Conservation (phyloP, 148 eudicot genomes). For the Silene uniflora region DNA sequence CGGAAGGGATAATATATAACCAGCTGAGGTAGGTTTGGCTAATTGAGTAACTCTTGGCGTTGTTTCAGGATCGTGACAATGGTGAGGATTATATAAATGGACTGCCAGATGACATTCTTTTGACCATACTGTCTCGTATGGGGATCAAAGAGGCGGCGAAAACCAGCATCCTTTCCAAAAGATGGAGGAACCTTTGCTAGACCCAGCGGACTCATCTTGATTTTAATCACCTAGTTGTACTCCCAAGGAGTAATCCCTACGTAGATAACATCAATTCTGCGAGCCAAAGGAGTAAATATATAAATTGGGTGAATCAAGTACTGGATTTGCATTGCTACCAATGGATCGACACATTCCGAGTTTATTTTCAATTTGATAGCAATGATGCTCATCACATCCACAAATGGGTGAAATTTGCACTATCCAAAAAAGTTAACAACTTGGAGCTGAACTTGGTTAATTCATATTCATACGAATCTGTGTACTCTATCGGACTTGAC, state of each 20-base stretch:
- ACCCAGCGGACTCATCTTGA: background rate
- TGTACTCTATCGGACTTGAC: background rate
- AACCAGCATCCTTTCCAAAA: conserved; percentile 8
- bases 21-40: too few species aligned
- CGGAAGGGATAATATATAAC: too few species aligned
- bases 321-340: conserved; percentile 1
- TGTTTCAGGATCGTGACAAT: background rate
- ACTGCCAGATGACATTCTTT: conserved; percentile 6
- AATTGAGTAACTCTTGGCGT: too few species aligned
- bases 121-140: conserved; percentile 1
- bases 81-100: background rate
- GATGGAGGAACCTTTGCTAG: conserved; percentile 14
- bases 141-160: background rate
- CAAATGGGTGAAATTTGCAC: conserved; percentile 5
- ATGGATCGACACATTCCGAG: conserved; percentile 6
- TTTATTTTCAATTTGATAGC: background rate
- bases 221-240: background rate
- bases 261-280: too few species aligned
- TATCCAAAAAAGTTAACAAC: conserved; percentile 5
- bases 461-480: too few species aligned
- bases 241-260: background rate
- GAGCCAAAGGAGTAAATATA: background rate
- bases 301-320: conserved; percentile 10
- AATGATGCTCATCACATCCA: background rate
- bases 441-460: background rate